Base-by-base conservation (phyloP, 345 rosid species). In the Euphorbia pulcherrima region DNA sequence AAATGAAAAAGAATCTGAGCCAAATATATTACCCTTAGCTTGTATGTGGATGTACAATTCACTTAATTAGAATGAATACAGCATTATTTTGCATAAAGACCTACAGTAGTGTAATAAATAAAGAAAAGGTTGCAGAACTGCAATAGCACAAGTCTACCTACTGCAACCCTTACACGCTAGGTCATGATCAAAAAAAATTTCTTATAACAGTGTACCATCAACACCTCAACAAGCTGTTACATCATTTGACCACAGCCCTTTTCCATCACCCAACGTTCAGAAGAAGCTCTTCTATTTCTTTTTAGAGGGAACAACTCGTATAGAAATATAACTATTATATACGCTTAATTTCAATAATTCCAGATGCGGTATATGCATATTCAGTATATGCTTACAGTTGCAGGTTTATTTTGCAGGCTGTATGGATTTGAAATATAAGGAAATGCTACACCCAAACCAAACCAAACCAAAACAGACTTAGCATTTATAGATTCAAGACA, bases 201-300 rank as follows among this genome's bases (percentile, higher is more conserved):
- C 23, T 5, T 62, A 1, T 40, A 58, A 54, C 24, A 27, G 64
- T 7, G 33, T 41, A 23, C 23, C 26, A 71, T 44, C 24, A 27
- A 64, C 17, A 29, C 58, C 59, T 44, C 18, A 20, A 47, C 28
- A 57, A 58, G 47, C 76, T 24, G 30, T 28, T n/a, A 17, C n/a
- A n/a, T 52, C 66, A 27, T 41, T 24, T 21, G 7, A 33, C 53
- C 16, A 47, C 11, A 52, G 16, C 37, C 35, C 5, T 51, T 35
- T 67, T 40, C 9, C 70, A 17, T 59, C 54, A 44, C 53, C 53
- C 41, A 62, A 2, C 4, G 39, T 37, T 37, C 13, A 20, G 21
- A 16, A 62, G 50, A 61, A n/a, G 17, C 18, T 61, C 21, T 39
- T 39, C 11, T n/a, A 18, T 21, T 40, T 41, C 37, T 8, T 23